Evolutionary conservation across 2,329 filamentous ascomycete genomes (phyloP), one percentile per base, ranked within the genome.

Genomic region (Thermothelomyces thermophilus): DNA sequence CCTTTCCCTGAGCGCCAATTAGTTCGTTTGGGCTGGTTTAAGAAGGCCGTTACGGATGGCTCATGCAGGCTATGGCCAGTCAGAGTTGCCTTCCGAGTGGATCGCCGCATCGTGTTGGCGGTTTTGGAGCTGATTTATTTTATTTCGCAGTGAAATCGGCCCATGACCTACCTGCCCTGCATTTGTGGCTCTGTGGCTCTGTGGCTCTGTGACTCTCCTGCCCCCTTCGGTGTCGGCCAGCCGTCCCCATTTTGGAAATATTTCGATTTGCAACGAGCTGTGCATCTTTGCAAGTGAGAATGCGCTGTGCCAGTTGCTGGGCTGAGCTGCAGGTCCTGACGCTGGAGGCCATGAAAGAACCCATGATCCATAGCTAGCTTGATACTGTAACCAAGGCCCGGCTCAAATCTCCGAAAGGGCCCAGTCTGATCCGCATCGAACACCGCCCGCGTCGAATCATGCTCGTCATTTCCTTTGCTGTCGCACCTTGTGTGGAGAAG

Each of bases 401-500:
- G 37, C 19, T 43, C 53, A 56, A 56, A 56, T 56, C 42, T 56
- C 53, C 50, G 50, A 50, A 46, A 36, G 48, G 50, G 37, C 40
- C 47, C 45, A 40, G 40, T 42, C 24, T 26, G 24, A 26, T 41
- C 26, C 13, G 16, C 45, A 28, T 34, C 46, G 45, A 51, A 41
- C 46, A 40, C 34, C 41, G 41, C 31, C 16, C 28, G 17, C 34
- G 19, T 34, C 44, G 41, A 47, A 51, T 45, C 44, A 41, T 8
- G 24, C 35, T 22, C 34, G 24, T 22, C 10, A 5, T 13, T 33
- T 17, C 22, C 2, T 11, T 9, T 20, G 39, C 20, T 41, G 39
- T 47, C 24, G 37, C 26, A 31, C 17, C 4, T 22, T 52, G 34
- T 35, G 50, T 48, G 50, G 44, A 43, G 44, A n/a, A 8, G 44